phyloP scores from a whole-genome alignment of 2,329 filamentous ascomycete genomes.

The Penicillium sp. region DNA sequence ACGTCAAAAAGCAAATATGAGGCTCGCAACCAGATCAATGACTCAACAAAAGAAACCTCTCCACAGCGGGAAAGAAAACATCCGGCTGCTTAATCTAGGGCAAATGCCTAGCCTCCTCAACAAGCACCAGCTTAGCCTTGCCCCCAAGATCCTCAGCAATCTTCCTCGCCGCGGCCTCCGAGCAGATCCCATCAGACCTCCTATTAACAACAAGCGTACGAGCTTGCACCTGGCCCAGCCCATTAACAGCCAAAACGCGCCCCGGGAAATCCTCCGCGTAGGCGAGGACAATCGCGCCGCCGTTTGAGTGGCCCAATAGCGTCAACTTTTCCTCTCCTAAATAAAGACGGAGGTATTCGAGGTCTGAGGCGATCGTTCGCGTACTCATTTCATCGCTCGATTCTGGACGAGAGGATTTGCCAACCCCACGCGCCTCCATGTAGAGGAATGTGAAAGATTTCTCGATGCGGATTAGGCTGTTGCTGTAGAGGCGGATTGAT shows the following conservation, averaged over 20 bases:
- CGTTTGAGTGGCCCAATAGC: constrained; percentile 33
- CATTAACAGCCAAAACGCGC: constrained; percentile 12
- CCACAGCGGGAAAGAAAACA: background rate
- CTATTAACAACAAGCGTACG: constrained; percentile 2
- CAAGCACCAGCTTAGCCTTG: background rate
- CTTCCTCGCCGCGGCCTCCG: background rate
- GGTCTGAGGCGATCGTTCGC: constrained; percentile 25
- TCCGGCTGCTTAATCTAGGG: constrained; percentile 2
- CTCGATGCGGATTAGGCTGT: background rate
- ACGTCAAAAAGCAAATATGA: too few relatives aligned
- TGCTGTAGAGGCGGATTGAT: constrained; percentile 5
- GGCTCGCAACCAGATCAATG: too few relatives aligned
- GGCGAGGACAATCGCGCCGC: constrained; percentile 32
- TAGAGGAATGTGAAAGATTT: background rate
- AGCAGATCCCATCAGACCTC: constrained; percentile 3
- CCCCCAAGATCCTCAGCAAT: background rate
- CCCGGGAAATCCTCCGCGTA: constrained; percentile 32
- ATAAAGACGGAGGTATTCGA: constrained; percentile 32
- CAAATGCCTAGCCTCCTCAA: background rate
- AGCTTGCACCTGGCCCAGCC: background rate
- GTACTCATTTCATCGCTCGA: constrained; percentile 10
- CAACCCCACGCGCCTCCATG: background rate
- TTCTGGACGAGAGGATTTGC: constrained; percentile 9
- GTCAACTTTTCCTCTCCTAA: constrained; percentile 27
- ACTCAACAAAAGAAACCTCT: background rate